These are phyloP conservation scores for Lasiodiplodia sp. DNA, from an alignment of 2,329 filamentous ascomycete species.

Conservation along the genomic window DNA sequence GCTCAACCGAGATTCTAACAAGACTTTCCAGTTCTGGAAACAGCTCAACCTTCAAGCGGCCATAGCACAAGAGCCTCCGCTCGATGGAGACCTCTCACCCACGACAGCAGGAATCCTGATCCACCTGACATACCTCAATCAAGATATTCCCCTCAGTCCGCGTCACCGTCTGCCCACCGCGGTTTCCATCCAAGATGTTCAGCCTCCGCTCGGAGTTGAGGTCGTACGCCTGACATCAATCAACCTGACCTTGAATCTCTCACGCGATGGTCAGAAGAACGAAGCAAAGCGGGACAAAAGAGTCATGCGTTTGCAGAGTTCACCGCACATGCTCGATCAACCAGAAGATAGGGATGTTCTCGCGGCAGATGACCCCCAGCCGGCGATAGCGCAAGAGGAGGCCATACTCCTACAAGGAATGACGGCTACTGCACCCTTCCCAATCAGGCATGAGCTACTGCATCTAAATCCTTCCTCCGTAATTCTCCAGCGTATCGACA, in stretches of 20 bases:
- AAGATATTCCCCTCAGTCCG: slow-evolving; percentile 27
- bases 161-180: slow-evolving; percentile 37
- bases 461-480: neutral
- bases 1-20: slow-evolving; percentile 17
- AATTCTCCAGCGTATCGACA: slow-evolving; percentile 17
- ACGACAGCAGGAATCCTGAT: slow-evolving; percentile 31
- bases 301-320: neutral
- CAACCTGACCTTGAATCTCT: slow-evolving; percentile 37
- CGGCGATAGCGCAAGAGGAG: neutral
- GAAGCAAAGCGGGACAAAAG: neutral
- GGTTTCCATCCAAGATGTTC: slow-evolving; percentile 40
- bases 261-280: neutral
- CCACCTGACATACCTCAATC: slow-evolving; percentile 35
- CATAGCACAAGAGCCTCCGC: slow-evolving; percentile 30
- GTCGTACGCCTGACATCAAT: slow-evolving; percentile 40
- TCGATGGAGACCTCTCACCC: slow-evolving; percentile 13
- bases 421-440: slow-evolving; percentile 11
- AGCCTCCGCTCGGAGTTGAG: slow-evolving; percentile 41
- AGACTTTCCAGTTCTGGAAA: slow-evolving; percentile 42
- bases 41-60: slow-evolving; percentile 42
- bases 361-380: neutral
- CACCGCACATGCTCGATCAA: neutral
- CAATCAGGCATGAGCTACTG: neutral
- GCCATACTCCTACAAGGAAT: slow-evolving; percentile 8
- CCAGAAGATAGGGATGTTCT: neutral